A percentile compares a stretch with the other conserved stretches of the same genome.
phyloP scores from a whole-genome alignment of 2,329 filamentous ascomycete genomes.

The Colletotrichum chrysophilum region DNA sequence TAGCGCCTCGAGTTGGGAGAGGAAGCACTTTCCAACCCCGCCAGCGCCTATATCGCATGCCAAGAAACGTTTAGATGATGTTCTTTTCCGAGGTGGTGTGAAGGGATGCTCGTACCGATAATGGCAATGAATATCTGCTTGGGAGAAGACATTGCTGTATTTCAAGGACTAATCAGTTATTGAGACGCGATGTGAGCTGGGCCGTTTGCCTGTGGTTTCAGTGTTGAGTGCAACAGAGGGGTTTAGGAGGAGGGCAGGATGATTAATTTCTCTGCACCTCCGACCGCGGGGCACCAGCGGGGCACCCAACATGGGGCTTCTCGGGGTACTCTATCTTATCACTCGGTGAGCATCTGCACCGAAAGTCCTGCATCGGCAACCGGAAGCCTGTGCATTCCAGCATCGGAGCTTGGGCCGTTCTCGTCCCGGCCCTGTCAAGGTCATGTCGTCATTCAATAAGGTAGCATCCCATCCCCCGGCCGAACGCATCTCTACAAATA shows the following conservation, averaged over 20 bases:
- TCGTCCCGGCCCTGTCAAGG: not conserved
- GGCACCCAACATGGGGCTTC: not conserved
- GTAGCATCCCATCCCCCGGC: not conserved
- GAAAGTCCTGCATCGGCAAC: not conserved
- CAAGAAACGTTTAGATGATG: conserved; percentile 5
- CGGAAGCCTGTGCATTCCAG: not conserved
- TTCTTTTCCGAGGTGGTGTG: not conserved
- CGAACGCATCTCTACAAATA: not conserved
- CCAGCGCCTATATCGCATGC: conserved; percentile 70
- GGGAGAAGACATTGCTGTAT: conserved; percentile 42
- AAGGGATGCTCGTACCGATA: conserved; percentile 43
- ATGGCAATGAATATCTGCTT: conserved; percentile 59
- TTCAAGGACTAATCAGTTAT: not conserved
- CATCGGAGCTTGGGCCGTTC: not conserved
- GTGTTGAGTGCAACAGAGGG: not conserved
- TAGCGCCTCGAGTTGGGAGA: conserved; percentile 77
- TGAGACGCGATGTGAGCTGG: not conserved
- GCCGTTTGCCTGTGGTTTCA: not conserved
- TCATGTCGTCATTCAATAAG: conserved; percentile 15
- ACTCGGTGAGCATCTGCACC: not conserved
- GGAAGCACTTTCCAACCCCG: conserved; percentile 91
- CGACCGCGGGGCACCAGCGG: conserved; percentile 14
- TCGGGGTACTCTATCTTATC: not conserved
- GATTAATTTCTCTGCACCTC: not conserved
- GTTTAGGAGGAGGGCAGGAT: not conserved